Conservation (phyloP, 2,329 filamentous ascomycete species). For the Pseudocercospora pini-densiflorae region DNA sequence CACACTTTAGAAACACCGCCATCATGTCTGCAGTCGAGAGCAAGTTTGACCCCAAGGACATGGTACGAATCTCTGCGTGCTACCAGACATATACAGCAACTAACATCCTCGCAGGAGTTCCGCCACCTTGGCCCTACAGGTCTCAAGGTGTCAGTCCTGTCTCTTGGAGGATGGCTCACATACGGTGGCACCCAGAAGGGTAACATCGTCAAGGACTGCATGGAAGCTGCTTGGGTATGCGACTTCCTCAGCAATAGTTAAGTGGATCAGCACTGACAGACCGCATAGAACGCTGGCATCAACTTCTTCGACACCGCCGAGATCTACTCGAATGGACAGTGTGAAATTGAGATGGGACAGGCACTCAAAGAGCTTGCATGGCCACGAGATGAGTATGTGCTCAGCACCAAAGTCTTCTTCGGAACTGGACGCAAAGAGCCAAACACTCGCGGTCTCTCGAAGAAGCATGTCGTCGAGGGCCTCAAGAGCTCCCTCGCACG, state of each 20-base stretch:
- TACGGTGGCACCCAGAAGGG: conserved; percentile 57
- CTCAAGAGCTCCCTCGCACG: conserved; percentile 62
- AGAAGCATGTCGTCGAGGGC: conserved; percentile 61
- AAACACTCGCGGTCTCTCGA: conserved; percentile 56
- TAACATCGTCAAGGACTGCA: conserved; percentile 55
- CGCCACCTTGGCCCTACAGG: conserved; percentile 53
- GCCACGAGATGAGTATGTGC: conserved; percentile 54
- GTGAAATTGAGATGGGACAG: conserved; percentile 63
- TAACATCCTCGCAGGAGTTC: conserved; percentile 34
- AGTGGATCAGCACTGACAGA: conserved; percentile 1
- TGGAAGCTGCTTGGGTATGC: conserved; percentile 49
- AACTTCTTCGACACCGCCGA: conserved; percentile 57
- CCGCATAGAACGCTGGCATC: conserved; percentile 47
- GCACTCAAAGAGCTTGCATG: conserved; percentile 52
- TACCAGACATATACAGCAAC: background rate
- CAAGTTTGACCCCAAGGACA: conserved; percentile 57
- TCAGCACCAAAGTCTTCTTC: conserved; percentile 55
- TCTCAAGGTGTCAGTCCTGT: conserved; percentile 57
- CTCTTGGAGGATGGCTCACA: conserved; percentile 53
- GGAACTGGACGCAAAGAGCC: conserved; percentile 61
- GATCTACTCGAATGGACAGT: conserved; percentile 62
- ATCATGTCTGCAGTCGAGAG: conserved; percentile 46
- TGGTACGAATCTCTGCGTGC: conserved; percentile 31
- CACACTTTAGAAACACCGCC: conserved; percentile 17
- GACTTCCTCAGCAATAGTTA: background rate